These are phyloP conservation scores for Cadophora sp. DNA, from an alignment of 2,329 filamentous ascomycete genomes.

Conservation along the genomic window DNA sequence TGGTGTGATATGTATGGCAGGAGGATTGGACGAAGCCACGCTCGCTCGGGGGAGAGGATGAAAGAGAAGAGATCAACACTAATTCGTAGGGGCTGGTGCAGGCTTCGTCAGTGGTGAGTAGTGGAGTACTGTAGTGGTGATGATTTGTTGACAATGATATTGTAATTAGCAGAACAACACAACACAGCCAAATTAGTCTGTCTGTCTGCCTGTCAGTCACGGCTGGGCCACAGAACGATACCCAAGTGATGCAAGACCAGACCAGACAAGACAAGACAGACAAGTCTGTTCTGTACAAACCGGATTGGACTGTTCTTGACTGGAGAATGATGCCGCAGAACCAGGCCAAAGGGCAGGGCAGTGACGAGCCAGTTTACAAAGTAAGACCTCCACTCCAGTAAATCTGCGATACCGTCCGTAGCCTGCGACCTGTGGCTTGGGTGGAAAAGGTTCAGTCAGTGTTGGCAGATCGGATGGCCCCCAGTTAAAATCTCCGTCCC, in stretches of 20 bases:
- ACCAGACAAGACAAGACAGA: too few species aligned
- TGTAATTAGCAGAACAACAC: neutral
- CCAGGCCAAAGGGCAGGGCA: constrained; percentile 2
- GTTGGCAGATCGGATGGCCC: constrained; percentile 13
- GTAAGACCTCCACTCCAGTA: neutral
- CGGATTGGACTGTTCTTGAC: neutral
- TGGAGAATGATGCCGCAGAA: neutral
- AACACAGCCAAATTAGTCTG: neutral
- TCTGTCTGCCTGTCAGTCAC: too few species aligned
- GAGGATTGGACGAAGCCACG: neutral
- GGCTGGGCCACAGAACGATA: too few species aligned
- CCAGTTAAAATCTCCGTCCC: constrained; percentile 13
- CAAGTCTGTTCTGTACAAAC: neutral
- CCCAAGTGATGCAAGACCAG: too few species aligned
- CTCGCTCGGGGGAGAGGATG: neutral
- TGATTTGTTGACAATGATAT: neutral
- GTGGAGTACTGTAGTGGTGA: too few species aligned
- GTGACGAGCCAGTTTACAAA: neutral
- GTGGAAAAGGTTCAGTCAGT: neutral
- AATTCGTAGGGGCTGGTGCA: too few species aligned
- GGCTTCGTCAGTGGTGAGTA: neutral
- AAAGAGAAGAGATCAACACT: neutral
- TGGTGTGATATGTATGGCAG: too few species aligned
- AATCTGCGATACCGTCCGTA: neutral
- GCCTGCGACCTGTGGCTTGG: neutral